phyloP scores from a whole-genome alignment of 1,139 yeast species.

The Pichia sp. region DNA sequence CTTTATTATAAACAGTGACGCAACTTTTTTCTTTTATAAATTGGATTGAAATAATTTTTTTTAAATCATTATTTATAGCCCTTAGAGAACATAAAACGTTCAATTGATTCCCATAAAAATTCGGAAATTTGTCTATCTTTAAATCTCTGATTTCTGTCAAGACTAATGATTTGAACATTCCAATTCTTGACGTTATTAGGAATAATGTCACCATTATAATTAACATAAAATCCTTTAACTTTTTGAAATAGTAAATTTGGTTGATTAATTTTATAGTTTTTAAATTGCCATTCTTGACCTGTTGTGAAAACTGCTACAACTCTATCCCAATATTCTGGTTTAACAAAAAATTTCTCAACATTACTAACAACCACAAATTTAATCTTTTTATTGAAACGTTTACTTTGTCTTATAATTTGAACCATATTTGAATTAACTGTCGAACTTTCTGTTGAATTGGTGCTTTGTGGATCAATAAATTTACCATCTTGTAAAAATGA shows the following conservation, averaged over 20 bases:
- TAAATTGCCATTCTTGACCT: conserved; percentile 96
- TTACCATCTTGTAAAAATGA: conserved; percentile 73
- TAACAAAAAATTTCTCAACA: conserved; percentile 82
- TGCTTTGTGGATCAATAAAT: conserved; percentile 42
- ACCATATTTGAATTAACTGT: conserved; percentile 37
- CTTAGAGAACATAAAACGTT: conserved; percentile 46
- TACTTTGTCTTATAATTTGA: conserved; percentile 50
- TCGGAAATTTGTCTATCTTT: conserved; percentile 84
- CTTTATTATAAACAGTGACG: too few species aligned
- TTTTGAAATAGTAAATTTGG: conserved; percentile 79
- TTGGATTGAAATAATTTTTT: too few species aligned
- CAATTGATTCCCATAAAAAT: conserved; percentile 74
- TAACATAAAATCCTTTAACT: conserved; percentile 75
- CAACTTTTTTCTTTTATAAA: too few species aligned
- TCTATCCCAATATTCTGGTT: conserved; percentile 96
- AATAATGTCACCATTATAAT: conserved; percentile 71
- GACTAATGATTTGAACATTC: conserved; percentile 74
- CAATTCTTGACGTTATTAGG: conserved; percentile 75
- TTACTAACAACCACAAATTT: conserved; percentile 79
- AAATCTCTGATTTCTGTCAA: conserved; percentile 81
- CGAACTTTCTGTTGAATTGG: conserved; percentile 26
- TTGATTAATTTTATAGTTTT: conserved; percentile 74
- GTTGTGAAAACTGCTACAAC: conserved; percentile 95
- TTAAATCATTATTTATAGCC: conserved; percentile 37
- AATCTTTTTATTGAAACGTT: conserved; percentile 47